These are phyloP conservation scores for Paraconiothyrium sp. DNA, from an alignment of 2,329 filamentous ascomycete genomes.

Conservation along the genomic window DNA sequence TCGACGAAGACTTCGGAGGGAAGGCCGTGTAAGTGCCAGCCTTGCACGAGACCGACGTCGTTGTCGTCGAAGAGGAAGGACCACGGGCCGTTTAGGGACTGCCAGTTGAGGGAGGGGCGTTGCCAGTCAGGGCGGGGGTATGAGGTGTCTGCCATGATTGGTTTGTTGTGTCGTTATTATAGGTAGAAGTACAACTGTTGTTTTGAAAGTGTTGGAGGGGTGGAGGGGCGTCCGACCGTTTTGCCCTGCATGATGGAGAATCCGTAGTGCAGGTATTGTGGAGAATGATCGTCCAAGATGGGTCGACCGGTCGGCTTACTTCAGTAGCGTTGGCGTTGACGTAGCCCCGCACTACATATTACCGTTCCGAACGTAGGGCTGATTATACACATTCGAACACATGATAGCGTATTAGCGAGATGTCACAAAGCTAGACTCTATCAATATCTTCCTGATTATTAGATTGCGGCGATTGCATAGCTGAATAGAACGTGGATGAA, in stretches of 20 bases:
- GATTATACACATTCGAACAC: background rate
- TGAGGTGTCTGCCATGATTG: slow-evolving; percentile 9
- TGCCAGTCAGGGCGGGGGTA: slow-evolving; percentile 74
- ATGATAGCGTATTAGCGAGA: background rate
- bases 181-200: no score
- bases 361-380: background rate
- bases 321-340: slow-evolving; percentile 2
- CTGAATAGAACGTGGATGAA: background rate
- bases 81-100: slow-evolving; percentile 70
- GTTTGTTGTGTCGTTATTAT: background rate
- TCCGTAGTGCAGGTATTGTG: slow-evolving; percentile 16
- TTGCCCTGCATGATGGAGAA: slow-evolving; percentile 4
- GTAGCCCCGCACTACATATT: slow-evolving; percentile 10
- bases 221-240: background rate
- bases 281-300: slow-evolving; percentile 9
- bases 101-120: slow-evolving; percentile 65
- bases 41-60: slow-evolving; percentile 62
- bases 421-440: background rate
- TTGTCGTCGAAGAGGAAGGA: slow-evolving; percentile 72
- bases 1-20: slow-evolving; percentile 52
- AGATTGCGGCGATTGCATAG: background rate
- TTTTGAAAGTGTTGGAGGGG: background rate
- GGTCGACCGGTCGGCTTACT: slow-evolving; percentile 14
- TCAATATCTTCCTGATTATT: background rate
- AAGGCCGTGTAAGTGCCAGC: slow-evolving; percentile 65